Evolutionary conservation across 768 basidiomycete genomes (phyloP).

Genomic region (Suillus sp.): DNA sequence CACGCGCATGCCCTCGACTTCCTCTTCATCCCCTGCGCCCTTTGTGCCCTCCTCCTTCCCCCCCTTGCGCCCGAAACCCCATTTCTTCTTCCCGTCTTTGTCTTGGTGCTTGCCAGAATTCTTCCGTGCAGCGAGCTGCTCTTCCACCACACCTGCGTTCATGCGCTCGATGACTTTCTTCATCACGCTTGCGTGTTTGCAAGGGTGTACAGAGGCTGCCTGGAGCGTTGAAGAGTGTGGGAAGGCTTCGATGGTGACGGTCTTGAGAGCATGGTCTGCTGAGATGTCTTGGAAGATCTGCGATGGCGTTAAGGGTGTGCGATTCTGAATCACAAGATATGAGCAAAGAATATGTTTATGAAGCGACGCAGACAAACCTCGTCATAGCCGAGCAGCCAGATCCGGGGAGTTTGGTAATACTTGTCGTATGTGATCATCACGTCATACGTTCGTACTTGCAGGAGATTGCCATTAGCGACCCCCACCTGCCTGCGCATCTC

Average conservation of each 20-base stretch:
- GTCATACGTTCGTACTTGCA: slow-evolving; percentile 98
- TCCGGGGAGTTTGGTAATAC: slow-evolving; percentile 97
- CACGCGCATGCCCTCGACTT: slow-evolving; percentile 89
- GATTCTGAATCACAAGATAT: slow-evolving; percentile 57
- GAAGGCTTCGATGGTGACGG: slow-evolving; percentile 97
- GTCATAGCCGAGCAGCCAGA: slow-evolving; percentile 97
- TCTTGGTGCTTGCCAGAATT: slow-evolving; percentile 36
- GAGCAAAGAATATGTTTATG: slow-evolving; percentile 3
- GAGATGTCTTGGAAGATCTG: slow-evolving; percentile 98
- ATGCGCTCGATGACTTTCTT: slow-evolving; percentile 99
- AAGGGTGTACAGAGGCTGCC: slow-evolving; percentile 94
- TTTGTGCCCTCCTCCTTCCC: slow-evolving; percentile 51
- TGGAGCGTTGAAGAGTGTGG: slow-evolving; percentile 87
- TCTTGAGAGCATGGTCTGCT: slow-evolving; percentile 96
- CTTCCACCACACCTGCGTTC: slow-evolving; percentile 85
- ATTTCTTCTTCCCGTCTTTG: slow-evolving; percentile 73
- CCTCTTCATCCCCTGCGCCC: slow-evolving; percentile 55
- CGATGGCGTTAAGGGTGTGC: slow-evolving; percentile 80
- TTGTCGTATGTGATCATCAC: slow-evolving; percentile 99
- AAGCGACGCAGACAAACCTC: slow-evolving; percentile 58
- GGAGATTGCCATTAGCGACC: slow-evolving; percentile 75
- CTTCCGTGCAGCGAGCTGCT: slow-evolving; percentile 73
- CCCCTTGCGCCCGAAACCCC: slow-evolving; percentile 77
- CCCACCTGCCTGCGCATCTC: slow-evolving; percentile 52
- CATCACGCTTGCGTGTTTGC: slow-evolving; percentile 99